Conservation (phyloP, 257 asterid genomes). For the Coffea eugenioides region DNA sequence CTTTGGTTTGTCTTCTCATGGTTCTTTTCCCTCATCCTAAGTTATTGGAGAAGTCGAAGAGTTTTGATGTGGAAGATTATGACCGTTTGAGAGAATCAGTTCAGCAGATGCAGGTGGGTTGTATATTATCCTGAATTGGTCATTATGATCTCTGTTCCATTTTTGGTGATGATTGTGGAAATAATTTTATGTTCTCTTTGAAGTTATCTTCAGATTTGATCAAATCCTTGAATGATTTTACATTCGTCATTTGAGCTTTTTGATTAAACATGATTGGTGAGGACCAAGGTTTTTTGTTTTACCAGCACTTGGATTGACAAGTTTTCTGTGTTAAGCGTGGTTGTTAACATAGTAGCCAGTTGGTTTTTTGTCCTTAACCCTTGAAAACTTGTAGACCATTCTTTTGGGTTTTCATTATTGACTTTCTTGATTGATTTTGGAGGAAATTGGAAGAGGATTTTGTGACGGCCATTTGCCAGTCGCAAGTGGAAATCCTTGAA, state of each 20-base stretch:
- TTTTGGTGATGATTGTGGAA: neutral
- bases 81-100: constrained; percentile 54
- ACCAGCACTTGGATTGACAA: neutral
- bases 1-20: neutral
- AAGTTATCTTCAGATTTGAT: neutral
- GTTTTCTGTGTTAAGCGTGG: neutral
- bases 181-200: neutral
- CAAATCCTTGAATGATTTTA: neutral
- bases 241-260: neutral
- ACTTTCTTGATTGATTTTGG: too few species aligned
- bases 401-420: neutral
- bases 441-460: neutral
- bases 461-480: neutral
- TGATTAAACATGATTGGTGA: neutral
- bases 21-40: constrained; percentile 2
- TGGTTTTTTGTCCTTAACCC: neutral
- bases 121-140: too few species aligned
- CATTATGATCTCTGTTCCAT: neutral
- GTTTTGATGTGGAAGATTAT: constrained; percentile 64
- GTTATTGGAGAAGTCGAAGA: constrained; percentile 66
- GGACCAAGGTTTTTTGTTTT: neutral
- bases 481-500: neutral
- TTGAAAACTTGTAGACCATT: neutral
- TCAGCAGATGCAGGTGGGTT: constrained; percentile 52
- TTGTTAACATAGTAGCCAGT: neutral